These are phyloP conservation scores for Sarocladium oryzae DNA, from an alignment of 2,329 filamentous ascomycete genomes.

Conservation along the genomic window DNA sequence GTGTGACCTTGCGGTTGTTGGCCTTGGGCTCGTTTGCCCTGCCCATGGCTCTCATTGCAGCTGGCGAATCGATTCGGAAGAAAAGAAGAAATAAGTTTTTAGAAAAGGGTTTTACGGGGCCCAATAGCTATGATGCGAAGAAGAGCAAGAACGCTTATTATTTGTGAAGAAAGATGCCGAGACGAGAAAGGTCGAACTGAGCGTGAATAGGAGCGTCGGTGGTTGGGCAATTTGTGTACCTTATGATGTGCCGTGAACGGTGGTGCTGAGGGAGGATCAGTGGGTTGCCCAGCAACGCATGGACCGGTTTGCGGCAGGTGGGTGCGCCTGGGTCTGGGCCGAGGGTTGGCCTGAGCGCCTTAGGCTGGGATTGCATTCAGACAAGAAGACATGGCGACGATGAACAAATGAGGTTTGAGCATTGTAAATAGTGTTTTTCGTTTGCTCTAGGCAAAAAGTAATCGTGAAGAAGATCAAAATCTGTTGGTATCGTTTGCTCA, in stretches of 20 bases:
- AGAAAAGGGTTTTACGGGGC: not conserved
- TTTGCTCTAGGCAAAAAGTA: not conserved
- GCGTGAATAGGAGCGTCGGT: not conserved
- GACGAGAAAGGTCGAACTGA: not conserved
- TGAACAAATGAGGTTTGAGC: not conserved
- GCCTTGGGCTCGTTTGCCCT: constrained; percentile 28
- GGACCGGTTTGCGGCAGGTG: not conserved
- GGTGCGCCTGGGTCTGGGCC: too few species aligned
- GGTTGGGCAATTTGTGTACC: constrained; percentile 9
- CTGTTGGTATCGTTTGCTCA: too few species aligned
- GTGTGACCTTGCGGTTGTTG: constrained; percentile 48
- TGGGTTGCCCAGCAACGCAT: constrained; percentile 8
- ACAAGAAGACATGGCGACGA: not conserved
- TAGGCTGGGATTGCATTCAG: not conserved
- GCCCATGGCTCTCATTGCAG: constrained; percentile 22
- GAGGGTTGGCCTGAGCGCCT: not conserved
- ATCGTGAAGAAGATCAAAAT: too few species aligned
- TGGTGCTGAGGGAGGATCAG: not conserved
- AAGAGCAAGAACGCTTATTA: not conserved
- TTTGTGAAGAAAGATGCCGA: not conserved
- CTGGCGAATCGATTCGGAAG: not conserved
- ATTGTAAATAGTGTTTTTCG: not conserved
- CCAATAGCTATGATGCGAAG: not conserved
- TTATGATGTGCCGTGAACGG: not conserved
- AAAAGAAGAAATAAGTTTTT: not conserved